Evolutionary conservation across 805 yeast genomes (phyloP).

Genomic region (Yamadazyma akitaensis): DNA sequence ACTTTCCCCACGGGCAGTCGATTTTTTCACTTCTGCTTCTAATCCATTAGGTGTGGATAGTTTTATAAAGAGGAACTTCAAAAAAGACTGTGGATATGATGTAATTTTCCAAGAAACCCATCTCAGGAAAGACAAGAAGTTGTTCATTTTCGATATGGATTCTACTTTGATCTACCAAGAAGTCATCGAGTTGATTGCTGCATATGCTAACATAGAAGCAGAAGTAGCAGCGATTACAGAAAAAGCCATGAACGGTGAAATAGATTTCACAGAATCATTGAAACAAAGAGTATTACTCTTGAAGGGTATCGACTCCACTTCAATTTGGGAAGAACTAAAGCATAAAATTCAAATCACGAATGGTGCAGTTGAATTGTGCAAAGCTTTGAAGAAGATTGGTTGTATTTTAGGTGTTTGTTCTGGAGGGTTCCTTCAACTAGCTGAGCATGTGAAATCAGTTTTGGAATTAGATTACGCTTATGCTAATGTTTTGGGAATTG

Average conservation of each 20-base stretch:
- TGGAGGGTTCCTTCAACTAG: slow-evolving; percentile 93
- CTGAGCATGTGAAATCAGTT: slow-evolving; percentile 63
- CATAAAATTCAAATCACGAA: slow-evolving; percentile 69
- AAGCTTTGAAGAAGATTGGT: slow-evolving; percentile 57
- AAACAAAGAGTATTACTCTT: slow-evolving; percentile 72
- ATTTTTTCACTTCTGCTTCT: slow-evolving; percentile 15
- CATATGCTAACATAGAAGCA: slow-evolving; percentile 84
- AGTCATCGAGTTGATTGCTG: slow-evolving; percentile 93
- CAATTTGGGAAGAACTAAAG: slow-evolving; percentile 78
- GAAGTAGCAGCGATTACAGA: slow-evolving; percentile 87
- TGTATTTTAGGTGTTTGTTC: slow-evolving; percentile 80
- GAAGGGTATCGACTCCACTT: slow-evolving; percentile 70
- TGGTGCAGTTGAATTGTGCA: slow-evolving; percentile 75
- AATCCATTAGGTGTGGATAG: slow-evolving; percentile 1
- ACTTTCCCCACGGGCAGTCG: slow-evolving; percentile 23
- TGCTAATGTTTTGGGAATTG: slow-evolving; percentile 64
- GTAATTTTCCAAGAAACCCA: slow-evolving; percentile 27
- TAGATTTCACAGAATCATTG: slow-evolving; percentile 84
- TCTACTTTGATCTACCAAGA: slow-evolving; percentile 94
- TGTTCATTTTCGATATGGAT: slow-evolving; percentile 96
- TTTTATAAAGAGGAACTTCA: slow-evolving; percentile 7
- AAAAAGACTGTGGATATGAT: slow-evolving; percentile 23
- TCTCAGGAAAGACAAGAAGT: slow-evolving; percentile 38
- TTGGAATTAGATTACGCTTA: slow-evolving; percentile 81
- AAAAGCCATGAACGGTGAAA: slow-evolving; percentile 94